These are phyloP conservation scores for Alternaria conjuncta DNA, from an alignment of 2,329 filamentous ascomycete genomes.

Conservation along the genomic window DNA sequence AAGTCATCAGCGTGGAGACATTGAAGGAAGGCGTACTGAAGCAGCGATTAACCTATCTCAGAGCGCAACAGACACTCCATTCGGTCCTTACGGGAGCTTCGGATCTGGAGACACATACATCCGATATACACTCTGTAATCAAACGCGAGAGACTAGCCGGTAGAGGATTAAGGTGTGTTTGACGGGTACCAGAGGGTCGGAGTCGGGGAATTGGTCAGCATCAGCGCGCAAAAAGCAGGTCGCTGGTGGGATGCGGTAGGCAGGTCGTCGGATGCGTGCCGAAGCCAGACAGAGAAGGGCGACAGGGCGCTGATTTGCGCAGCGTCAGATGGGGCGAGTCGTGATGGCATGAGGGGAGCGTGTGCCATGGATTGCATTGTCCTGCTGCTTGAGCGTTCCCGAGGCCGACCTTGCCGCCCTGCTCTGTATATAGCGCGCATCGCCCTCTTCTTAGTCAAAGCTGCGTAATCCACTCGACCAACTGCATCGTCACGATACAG, in stretches of 20 bases:
- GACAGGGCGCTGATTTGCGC: background rate
- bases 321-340: background rate
- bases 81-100: constrained; percentile 18
- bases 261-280: constrained; percentile 15
- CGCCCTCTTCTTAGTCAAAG: constrained; percentile 26
- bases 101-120: constrained; percentile 22
- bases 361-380: background rate
- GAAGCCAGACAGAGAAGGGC: constrained; percentile 14
- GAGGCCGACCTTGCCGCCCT: constrained; percentile 8
- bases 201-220: constrained; percentile 29
- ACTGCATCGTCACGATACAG: constrained; percentile 25
- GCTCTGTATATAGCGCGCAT: constrained; percentile 17
- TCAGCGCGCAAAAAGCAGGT: constrained; percentile 7
- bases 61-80: background rate
- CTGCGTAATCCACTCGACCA: constrained; percentile 28
- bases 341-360: background rate
- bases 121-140: constrained; percentile 19
- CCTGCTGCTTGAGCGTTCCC: constrained; percentile 3
- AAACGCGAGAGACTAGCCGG: constrained; percentile 1
- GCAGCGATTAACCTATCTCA: background rate
- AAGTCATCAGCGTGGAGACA: background rate
- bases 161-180: constrained; percentile 13
- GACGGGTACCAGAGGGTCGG: constrained; percentile 14
- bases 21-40: background rate
- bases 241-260: constrained; percentile 13